Evolutionary conservation across 2,329 filamentous ascomycete genomes (phyloP), one percentile per base, ranked within the genome.

Genomic region (Botrytis deweyae): DNA sequence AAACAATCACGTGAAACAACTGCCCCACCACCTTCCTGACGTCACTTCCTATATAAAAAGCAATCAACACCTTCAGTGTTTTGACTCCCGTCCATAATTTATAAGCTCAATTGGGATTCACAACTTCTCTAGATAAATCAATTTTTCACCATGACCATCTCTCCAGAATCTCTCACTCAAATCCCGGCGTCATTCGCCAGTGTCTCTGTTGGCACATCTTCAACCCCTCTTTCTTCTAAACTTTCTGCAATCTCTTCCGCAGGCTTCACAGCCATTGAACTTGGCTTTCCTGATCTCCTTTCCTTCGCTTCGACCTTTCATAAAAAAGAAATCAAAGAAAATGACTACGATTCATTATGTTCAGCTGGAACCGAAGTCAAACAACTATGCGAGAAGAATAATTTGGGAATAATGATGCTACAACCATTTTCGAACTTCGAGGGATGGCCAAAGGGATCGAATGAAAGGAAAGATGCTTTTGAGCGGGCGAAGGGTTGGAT

Each of bases 401-500:
- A 83, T 0, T 82, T 94, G 1, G 83, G 86, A 52, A 87, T 94
- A 73, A 86, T 94, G 80, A 91, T 94, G 84, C 82, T 94, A 9
- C 92, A 95, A 78, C 92, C 92, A 0, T 94, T 95, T 78, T 84
- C 89, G 25, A 92, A 94, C 78, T 94, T 93, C 74, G 92, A 95
- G 78, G 92, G 92, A 1, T 95, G 92, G 92, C 83, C 86, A 0
- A 84, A 84, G 59, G 88, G 84, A 0, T 88, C 87, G 2, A 78
- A 83, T 0, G 87, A 91, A 80, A 84, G 91, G 5, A 82, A 88
- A 8, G 88, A 91, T 70, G 91, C 90, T 0, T 92, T 92, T 76
- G 82, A 83, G 0, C 85, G 90, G 38, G 91, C 90, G 0, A 82
- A 81, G 10, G 91, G 90, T 0, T 95, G 92, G 92, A 87, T 92